These are phyloP conservation scores for Strobilomyces dryophilus DNA, from an alignment of 768 basidiomycete species.

Conservation along the genomic window DNA sequence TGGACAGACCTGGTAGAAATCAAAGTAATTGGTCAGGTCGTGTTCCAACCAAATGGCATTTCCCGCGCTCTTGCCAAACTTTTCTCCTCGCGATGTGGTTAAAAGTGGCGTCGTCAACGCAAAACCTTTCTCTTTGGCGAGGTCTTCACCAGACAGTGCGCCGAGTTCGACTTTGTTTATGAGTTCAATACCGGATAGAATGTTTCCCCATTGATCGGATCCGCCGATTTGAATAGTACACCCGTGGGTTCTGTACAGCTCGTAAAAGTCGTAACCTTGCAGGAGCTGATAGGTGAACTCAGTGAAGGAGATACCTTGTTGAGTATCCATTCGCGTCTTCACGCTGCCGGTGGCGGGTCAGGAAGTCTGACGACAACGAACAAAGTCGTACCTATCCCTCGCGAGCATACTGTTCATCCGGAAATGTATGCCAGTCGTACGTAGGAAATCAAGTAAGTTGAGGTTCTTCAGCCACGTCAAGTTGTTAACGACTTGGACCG, in stretches of 20 bases:
- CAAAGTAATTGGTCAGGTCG: constrained; percentile 75
- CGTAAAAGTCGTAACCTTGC: constrained; percentile 93
- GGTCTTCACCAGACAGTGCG: background rate
- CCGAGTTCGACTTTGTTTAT: constrained; percentile 50
- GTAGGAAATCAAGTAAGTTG: constrained; percentile 79
- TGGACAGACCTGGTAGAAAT: constrained; percentile 85
- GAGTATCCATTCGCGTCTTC: constrained; percentile 69
- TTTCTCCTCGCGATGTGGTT: constrained; percentile 84
- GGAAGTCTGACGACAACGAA: background rate
- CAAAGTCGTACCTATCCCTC: constrained; percentile 69
- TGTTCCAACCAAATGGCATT: constrained; percentile 92
- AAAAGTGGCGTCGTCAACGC: constrained; percentile 94
- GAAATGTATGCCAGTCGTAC: constrained; percentile 71
- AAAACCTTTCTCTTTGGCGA: constrained; percentile 44
- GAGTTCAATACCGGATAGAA: constrained; percentile 88
- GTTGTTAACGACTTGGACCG: constrained; percentile 55
- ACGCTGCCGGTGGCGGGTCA: constrained; percentile 50
- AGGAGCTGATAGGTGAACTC: constrained; percentile 98
- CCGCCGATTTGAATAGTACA: constrained; percentile 93
- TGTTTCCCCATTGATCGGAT: constrained; percentile 99
- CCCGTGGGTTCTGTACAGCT: constrained; percentile 56
- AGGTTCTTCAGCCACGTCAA: constrained; percentile 75
- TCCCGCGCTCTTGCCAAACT: constrained; percentile 96
- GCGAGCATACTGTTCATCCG: constrained; percentile 88
- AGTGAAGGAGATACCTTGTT: constrained; percentile 93